These are phyloP conservation scores for Picochlorum costavermella DNA, from an alignment of 139 green algal species.

Conservation along the genomic window DNA sequence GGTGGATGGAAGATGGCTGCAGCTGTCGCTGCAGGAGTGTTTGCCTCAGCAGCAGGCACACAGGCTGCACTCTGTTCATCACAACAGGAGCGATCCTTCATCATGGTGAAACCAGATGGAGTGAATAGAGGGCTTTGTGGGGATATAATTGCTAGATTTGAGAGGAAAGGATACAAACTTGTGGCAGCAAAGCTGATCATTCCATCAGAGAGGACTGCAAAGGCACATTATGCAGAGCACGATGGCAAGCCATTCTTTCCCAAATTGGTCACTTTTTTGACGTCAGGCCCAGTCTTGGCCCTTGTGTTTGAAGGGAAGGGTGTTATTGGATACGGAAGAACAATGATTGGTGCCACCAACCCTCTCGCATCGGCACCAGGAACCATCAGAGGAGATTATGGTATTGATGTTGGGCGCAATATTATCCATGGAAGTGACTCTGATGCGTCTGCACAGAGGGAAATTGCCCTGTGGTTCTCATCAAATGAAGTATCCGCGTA, in stretches of 20 bases:
- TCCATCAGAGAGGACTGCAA: slow-evolving; percentile 33
- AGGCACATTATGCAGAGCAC: slow-evolving; percentile 47
- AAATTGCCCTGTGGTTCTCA: slow-evolving; percentile 71
- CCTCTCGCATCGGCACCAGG: slow-evolving; percentile 58
- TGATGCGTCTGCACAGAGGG: slow-evolving; percentile 47
- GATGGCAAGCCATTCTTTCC: slow-evolving; percentile 48
- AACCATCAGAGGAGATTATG: slow-evolving; percentile 67
- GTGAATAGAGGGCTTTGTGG: slow-evolving; percentile 36
- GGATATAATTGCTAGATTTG: slow-evolving; percentile 42
- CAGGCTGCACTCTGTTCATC: slow-evolving; percentile 10
- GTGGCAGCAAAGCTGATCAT: slow-evolving; percentile 59
- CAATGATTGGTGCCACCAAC: slow-evolving; percentile 76
- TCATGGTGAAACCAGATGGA: slow-evolving; percentile 48
- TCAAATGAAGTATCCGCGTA: slow-evolving; percentile 50
- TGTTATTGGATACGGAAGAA: slow-evolving; percentile 53
- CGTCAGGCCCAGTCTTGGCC: slow-evolving; percentile 40
- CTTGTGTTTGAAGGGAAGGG: slow-evolving; percentile 65
- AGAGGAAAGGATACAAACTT: slow-evolving; percentile 58
- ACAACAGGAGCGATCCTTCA: slow-evolving; percentile 26
- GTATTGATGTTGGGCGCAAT: slow-evolving; percentile 57
- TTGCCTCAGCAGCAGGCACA: neutral
- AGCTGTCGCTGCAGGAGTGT: neutral
- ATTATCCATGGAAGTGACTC: slow-evolving; percentile 64
- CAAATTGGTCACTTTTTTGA: slow-evolving; percentile 56
- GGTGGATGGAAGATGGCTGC: no score